These are phyloP conservation scores for Orbilia oligospora DNA, from an alignment of 2,329 filamentous ascomycete genomes.

Conservation along the genomic window DNA sequence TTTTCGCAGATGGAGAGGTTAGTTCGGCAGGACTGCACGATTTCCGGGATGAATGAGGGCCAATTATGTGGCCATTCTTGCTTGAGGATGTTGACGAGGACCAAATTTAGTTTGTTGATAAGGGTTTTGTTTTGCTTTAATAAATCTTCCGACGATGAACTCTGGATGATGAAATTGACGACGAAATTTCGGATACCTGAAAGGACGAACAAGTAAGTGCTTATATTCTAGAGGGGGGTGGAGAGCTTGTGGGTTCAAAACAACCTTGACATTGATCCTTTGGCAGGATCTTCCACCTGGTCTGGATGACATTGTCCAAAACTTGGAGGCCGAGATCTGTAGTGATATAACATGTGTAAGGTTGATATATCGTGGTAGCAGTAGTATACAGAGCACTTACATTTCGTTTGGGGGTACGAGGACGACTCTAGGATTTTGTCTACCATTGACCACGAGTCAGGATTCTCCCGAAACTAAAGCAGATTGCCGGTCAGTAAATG, in stretches of 20 bases:
- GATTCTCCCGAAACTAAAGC: slow-evolving; percentile 94
- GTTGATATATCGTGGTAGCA: slow-evolving; percentile 25
- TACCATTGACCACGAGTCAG: slow-evolving; percentile 96
- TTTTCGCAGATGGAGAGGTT: slow-evolving; percentile 99
- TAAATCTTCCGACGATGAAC: slow-evolving; percentile 89
- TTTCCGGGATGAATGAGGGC: slow-evolving; percentile 99
- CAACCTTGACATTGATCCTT: slow-evolving; percentile 93
- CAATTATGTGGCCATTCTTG: slow-evolving; percentile 99
- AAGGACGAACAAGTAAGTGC: background rate
- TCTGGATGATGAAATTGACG: slow-evolving; percentile 97
- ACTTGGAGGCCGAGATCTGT: slow-evolving; percentile 93
- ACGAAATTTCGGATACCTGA: slow-evolving; percentile 98
- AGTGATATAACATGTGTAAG: slow-evolving; percentile 39
- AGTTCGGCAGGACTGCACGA: slow-evolving; percentile 94
- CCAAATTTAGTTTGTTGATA: slow-evolving; percentile 97
- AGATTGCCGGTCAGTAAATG: slow-evolving; percentile 1
- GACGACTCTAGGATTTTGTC: slow-evolving; percentile 96
- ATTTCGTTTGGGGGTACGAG: slow-evolving; percentile 95
- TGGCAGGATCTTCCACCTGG: slow-evolving; percentile 97
- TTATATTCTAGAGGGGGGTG: background rate
- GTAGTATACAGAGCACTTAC: slow-evolving; percentile 70
- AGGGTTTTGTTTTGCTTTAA: slow-evolving; percentile 87
- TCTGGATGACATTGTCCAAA: slow-evolving; percentile 98
- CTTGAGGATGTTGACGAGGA: slow-evolving; percentile 96
- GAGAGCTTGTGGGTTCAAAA: slow-evolving; percentile 62